phyloP scores from a whole-genome alignment of 73 alveolate species.

The Effrenium voratum region DNA sequence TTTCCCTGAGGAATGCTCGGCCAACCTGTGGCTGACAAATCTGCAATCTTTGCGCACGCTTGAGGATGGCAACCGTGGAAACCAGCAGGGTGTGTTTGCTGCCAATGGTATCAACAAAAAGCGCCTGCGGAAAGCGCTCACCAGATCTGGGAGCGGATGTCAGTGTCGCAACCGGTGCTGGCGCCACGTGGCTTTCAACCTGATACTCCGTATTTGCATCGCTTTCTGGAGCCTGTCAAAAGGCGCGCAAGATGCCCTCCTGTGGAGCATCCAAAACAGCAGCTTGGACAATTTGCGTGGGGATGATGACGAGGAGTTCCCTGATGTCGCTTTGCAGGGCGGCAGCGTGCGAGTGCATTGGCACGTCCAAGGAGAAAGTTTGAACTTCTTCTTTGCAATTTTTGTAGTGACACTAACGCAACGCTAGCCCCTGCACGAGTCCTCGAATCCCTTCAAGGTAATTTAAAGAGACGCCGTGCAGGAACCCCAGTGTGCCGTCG shows the following conservation, averaged over 20 bases:
- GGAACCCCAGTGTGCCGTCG: neutral
- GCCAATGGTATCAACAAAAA: neutral
- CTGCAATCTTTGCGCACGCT: no score
- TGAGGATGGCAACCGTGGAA: no score
- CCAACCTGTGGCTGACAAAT: no score
- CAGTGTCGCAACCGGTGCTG: neutral
- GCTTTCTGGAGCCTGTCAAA: neutral
- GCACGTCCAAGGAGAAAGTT: no score
- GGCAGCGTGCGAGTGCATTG: no score
- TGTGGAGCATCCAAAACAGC: neutral
- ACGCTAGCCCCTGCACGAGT: neutral
- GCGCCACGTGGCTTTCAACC: neutral
- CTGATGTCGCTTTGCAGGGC: no score
- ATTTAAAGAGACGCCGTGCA: neutral
- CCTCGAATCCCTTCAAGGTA: neutral
- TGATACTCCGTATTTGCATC: neutral
- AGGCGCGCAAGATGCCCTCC: neutral
- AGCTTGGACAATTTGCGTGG: neutral
- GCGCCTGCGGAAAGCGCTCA: neutral
- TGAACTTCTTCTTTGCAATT: no score
- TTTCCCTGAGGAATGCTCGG: no score
- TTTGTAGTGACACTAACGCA: no score
- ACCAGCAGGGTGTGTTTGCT: neutral
- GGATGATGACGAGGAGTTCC: neutral
- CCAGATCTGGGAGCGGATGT: neutral